phyloP scores from a whole-genome alignment of 441 rosid species.

The Populus hybrid region DNA sequence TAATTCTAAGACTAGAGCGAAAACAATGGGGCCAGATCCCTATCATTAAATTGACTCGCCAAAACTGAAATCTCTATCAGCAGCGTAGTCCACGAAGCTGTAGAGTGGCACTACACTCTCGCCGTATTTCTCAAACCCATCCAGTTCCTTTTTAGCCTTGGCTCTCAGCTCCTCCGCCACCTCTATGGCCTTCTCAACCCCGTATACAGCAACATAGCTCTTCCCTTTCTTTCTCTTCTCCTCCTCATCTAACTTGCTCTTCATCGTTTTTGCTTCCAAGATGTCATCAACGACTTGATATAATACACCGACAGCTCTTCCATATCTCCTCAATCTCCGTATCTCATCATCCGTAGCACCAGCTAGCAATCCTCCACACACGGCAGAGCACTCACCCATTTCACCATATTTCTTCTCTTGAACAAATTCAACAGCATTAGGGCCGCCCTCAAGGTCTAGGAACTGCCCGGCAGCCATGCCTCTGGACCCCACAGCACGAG shows the following conservation, averaged over 20 bases:
- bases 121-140: conserved; percentile 59
- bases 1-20: too few species aligned
- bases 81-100: conserved; percentile 82
- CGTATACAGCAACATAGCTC: conserved; percentile 51
- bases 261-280: conserved; percentile 30
- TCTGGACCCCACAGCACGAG: conserved; percentile 82
- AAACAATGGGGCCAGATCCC: too few species aligned
- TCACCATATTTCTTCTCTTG: conserved; percentile 87
- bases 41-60: conserved; percentile 24
- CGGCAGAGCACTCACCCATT: conserved; percentile 90
- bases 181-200: conserved; percentile 59
- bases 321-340: conserved; percentile 62
- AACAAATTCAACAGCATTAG: conserved; percentile 50
- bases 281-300: conserved; percentile 77
- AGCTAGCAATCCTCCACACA: conserved; percentile 83
- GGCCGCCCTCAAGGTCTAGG: conserved; percentile 75
- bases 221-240: conserved; percentile 41
- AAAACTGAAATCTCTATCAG: conserved; percentile 44
- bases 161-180: conserved; percentile 61
- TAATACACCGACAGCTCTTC: conserved; percentile 82
- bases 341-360: conserved; percentile 74
- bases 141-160: conserved; percentile 61
- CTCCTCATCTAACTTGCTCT: conserved; percentile 17
- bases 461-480: conserved; percentile 98
- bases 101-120: conserved; percentile 56